Percentiles rank a stretch among this genome's conserved stretches.
phyloP scores from a whole-genome alignment of 805 yeast species.

The Komagataella pseudopastoris region DNA sequence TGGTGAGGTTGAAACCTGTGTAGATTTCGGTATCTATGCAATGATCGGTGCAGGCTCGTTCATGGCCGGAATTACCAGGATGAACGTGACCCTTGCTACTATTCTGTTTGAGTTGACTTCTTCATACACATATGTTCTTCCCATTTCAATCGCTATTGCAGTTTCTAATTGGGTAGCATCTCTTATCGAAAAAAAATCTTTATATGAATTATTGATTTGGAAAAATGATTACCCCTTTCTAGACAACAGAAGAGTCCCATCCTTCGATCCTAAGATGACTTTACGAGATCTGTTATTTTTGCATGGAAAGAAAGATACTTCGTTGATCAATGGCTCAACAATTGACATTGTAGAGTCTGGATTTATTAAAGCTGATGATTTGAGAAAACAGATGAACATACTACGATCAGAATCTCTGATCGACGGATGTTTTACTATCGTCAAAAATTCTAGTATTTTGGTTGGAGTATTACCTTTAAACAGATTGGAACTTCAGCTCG shows the following conservation, averaged over 20 bases:
- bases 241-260: conserved; percentile 24
- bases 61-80: conserved; percentile 43
- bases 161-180: conserved; percentile 46
- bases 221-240: conserved; percentile 40
- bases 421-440: conserved; percentile 40
- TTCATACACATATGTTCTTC: conserved; percentile 40
- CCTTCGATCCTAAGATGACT: conserved; percentile 19
- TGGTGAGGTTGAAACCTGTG: conserved; percentile 15
- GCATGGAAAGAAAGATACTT: not conserved
- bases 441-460: conserved; percentile 12
- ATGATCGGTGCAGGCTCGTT: conserved; percentile 44
- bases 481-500: conserved; percentile 37
- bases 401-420: conserved; percentile 28
- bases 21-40: conserved; percentile 37
- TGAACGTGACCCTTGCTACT: conserved; percentile 38
- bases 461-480: conserved; percentile 37
- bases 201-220: conserved; percentile 33
- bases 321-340: conserved; percentile 5
- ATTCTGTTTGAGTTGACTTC: conserved; percentile 42
- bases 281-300: conserved; percentile 25
- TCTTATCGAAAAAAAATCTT: conserved; percentile 32
- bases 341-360: conserved; percentile 25
- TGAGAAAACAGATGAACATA: conserved; percentile 20
- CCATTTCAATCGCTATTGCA: conserved; percentile 40
- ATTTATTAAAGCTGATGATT: conserved; percentile 16